Base-by-base conservation (phyloP, 371 early-diverging fungal species). In the Blastocladiella emersonii region DNA sequence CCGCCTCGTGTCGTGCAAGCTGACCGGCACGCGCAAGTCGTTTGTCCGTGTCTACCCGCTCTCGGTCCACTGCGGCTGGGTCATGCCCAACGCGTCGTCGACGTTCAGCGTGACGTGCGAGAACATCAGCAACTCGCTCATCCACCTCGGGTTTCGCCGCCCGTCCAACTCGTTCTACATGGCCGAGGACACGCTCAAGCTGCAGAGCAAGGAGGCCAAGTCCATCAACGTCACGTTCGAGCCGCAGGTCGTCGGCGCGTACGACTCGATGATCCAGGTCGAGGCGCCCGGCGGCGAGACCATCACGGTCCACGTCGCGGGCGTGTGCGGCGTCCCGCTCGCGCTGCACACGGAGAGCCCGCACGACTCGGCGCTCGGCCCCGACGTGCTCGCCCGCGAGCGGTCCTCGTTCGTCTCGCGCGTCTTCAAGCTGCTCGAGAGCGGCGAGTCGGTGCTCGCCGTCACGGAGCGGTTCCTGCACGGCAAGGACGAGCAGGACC, bases 261-360 rank as follows among this genome's bases (percentile, higher is more conserved):
- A 67, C 64, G 30, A 67, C 3, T 78, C 77, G 43, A 65, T 63
- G 15, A 45, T 80, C 0, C 67, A 72, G 37, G 68, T 81, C 35
- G 65, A 66, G n/a, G 80, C 75, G 5, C 79, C 82, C 1, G 80
- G 79, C n/a, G 82, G 82, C 6, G 82, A 81, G 21, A 45, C 74
- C 39, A 65, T 74, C 3, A 41, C 65, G 19, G 71, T 78, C 43
- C 49, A 66, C 4, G 45, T 81, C 4, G 57, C 62, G 2, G 82
- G 80, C 35, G 72, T 72, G 15, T 70, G 77, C 1, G 82, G 79
- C 13, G 76, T 79, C 10, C 82, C 82, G 5, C 70, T 81, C 17
- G 78, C 76, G 1, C 45, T 80, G 2, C 76, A 78, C 55, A 74
- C 78, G 2, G 82, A 81, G 59, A 57, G 45, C 61, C 70, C 64